Percentiles rank a stretch among this genome's conserved stretches.
Conservation (phyloP, 257 asterid species). For the Voacanga thouarsii region DNA sequence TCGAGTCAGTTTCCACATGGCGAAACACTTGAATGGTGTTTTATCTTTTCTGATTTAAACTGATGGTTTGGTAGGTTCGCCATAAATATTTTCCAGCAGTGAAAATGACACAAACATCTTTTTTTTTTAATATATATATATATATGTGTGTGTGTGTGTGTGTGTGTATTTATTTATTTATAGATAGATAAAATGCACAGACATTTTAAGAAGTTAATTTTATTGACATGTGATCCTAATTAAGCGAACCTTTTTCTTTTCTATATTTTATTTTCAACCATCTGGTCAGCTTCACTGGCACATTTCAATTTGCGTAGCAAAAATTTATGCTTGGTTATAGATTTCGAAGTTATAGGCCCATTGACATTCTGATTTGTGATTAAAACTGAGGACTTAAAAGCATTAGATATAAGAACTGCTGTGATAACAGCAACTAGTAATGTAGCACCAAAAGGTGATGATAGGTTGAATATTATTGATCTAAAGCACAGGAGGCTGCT, state of each 20-base stretch:
- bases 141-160: no score
- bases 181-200: background rate
- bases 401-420: background rate
- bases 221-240: background rate
- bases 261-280: background rate
- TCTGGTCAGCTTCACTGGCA: background rate
- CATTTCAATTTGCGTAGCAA: background rate
- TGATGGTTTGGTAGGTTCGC: background rate
- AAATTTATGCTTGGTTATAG: background rate
- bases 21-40: background rate
- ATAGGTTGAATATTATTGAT: background rate
- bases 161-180: no score
- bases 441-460: background rate
- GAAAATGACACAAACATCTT: background rate
- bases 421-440: background rate
- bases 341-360: no score
- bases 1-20: background rate
- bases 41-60: background rate
- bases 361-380: background rate
- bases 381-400: background rate
- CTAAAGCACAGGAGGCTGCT: background rate
- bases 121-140: no score
- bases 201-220: background rate
- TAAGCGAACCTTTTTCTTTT: background rate
- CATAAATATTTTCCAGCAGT: background rate